Evolutionary conservation across 805 yeast genomes (phyloP), one percentile per base, ranked within the genome.

Genomic region (Vanderwaltozyma polyspora): DNA sequence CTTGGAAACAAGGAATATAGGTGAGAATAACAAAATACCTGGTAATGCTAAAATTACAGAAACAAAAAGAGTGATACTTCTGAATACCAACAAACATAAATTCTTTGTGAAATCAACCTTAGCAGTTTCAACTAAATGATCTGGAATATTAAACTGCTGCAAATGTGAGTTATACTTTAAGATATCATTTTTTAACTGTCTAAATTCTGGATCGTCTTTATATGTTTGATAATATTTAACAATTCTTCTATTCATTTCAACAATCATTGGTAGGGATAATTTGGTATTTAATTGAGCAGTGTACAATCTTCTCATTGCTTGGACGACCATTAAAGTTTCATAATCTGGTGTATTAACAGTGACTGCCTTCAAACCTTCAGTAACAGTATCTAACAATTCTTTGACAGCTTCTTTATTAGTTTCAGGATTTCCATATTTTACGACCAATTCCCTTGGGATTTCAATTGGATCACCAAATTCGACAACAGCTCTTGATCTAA

Each of bases 381-480:
- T 74, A 30, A 86, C 72, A 7, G 70, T 66, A 27, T 78, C 83
- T 50, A 86, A 66, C 26, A 86, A 60, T 33, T 77, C 77, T 41
- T 72, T 72, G 8, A 87, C 81, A 0, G 94, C 83, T 35, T 73
- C 83, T 43, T 75, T 69, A 37, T 77, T 75, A 1, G 79, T 74
- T 13, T 70, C 76, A 3, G 84, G 79, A 13, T 66, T 51, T 15
- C 68, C 55, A 54, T 89, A 87, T 55, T 70, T 72, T 14, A 66
- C 69, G 5, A 85, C 82, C 36, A 84, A 62, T 25, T 70, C 73
- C 16, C 61, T 59, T 3, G 72, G 57, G 25, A 91, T 76, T 33
- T 72, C 78, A 36, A 87, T 73, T 6, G 95, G 95, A 36, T 75
- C 69, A 12, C 98, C 98, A 60, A 87, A 89, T 59, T 89, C 98